Evolutionary conservation across 2,329 filamentous ascomycete species (phyloP).

Genomic region (Botrytis deweyae): DNA sequence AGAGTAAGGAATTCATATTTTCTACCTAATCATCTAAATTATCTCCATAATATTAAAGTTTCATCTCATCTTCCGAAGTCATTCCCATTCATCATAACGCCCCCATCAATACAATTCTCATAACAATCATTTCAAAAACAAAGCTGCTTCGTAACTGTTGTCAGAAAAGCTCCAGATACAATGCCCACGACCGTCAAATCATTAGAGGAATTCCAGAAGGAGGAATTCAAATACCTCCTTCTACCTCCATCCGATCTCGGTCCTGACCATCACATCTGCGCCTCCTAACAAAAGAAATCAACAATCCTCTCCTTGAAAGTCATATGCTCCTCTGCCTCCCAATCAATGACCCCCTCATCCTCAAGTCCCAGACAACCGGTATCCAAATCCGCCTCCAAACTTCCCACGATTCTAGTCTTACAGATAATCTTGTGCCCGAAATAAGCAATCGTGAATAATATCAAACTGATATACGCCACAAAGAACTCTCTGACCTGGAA

Average conservation of each 20-base stretch:
- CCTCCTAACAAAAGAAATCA: slow-evolving; percentile 11
- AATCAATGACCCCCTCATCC: background rate
- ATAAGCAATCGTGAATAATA: slow-evolving; percentile 61
- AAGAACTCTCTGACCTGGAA: slow-evolving; percentile 64
- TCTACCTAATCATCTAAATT: slow-evolving; percentile 12
- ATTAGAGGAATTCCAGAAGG: slow-evolving; percentile 16
- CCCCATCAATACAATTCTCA: background rate
- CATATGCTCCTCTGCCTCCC: background rate
- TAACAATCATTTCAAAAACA: background rate
- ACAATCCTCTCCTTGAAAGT: background rate
- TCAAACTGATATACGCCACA: slow-evolving; percentile 61
- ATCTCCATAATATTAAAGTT: slow-evolving; percentile 2
- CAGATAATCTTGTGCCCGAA: slow-evolving; percentile 56
- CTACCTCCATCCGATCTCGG: slow-evolving; percentile 7
- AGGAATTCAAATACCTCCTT: slow-evolving; percentile 19
- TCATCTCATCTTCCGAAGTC: background rate
- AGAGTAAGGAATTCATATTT: slow-evolving; percentile 11
- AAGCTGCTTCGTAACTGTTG: background rate
- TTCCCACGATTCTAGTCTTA: slow-evolving; percentile 41
- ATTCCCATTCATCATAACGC: background rate
- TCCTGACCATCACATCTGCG: background rate
- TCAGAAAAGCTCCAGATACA: background rate
- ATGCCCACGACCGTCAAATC: background rate
- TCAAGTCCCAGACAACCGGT: slow-evolving; percentile 40
- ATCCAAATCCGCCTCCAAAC: slow-evolving; percentile 45